phyloP scores from a whole-genome alignment of 73 alveolate genomes.

The Diophrys appendiculata region DNA sequence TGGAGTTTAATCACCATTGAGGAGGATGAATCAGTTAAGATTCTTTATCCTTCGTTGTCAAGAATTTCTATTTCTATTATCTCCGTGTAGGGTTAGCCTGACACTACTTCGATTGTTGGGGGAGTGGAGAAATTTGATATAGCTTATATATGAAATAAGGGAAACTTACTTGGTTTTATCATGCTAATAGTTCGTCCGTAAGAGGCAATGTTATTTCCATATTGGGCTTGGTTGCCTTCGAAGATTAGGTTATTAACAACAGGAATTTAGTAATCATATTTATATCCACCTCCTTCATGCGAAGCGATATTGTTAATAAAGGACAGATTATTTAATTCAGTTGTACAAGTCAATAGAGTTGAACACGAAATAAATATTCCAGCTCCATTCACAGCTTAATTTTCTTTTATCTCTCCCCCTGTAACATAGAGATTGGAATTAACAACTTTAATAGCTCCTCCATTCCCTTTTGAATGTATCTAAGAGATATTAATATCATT shows the following conservation, averaged over 20 bases:
- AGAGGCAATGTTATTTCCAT: constrained; percentile 3
- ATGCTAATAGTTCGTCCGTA: not conserved
- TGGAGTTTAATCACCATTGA: not conserved
- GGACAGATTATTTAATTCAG: not conserved
- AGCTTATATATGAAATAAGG: not conserved
- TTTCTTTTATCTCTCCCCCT: too few relatives aligned
- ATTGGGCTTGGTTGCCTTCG: not conserved
- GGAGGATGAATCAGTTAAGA: not conserved
- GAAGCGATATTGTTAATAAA: not conserved
- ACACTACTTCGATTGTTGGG: not conserved
- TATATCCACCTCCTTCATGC: not conserved
- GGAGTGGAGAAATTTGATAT: too few relatives aligned
- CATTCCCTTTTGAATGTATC: too few relatives aligned
- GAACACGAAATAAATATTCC: not conserved
- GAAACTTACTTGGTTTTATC: not conserved
- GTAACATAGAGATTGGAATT: too few relatives aligned
- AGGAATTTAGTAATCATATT: not conserved
- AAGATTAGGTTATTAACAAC: not conserved
- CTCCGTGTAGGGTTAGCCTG: not conserved
- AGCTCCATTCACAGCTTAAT: not conserved
- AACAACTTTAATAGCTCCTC: too few relatives aligned
- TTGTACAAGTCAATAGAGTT: not conserved
- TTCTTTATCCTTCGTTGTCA: not conserved
- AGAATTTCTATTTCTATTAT: not conserved
- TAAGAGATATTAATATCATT: too few relatives aligned